Evolutionary conservation across 306 rosid species (phyloP).

Genomic region (Medicago ruthenica): DNA sequence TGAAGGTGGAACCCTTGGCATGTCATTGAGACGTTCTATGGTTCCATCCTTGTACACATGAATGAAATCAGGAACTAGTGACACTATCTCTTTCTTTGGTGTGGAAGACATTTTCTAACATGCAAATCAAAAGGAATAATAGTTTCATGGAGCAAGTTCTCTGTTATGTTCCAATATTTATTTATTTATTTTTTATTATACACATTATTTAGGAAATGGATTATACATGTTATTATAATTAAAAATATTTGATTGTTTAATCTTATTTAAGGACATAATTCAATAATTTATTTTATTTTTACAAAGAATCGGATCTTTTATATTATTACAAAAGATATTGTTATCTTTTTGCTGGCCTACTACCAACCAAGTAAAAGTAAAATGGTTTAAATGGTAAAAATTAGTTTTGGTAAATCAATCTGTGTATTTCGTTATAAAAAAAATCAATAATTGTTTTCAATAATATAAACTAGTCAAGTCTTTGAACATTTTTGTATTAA

Average conservation of each 20-base stretch:
- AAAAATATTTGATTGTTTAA: background rate
- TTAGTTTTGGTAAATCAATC: too few species aligned
- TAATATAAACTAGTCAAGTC: too few species aligned
- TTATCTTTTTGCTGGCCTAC: too few species aligned
- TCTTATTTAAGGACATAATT: background rate
- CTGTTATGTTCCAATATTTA: background rate
- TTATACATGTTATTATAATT: background rate
- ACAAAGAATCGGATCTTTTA: too few species aligned
- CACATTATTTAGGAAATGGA: background rate
- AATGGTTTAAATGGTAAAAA: too few species aligned
- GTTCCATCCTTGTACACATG: slow-evolving; percentile 20
- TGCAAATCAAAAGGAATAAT: background rate
- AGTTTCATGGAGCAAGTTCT: background rate
- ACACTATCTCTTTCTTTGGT: slow-evolving; percentile 19
- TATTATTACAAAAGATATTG: too few species aligned
- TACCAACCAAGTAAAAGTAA: too few species aligned
- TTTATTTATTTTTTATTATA: background rate
- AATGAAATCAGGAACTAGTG: slow-evolving; percentile 39
- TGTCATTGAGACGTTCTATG: slow-evolving; percentile 42
- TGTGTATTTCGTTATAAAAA: too few species aligned
- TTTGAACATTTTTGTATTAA: too few species aligned
- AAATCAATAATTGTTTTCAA: too few species aligned
- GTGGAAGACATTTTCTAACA: slow-evolving; percentile 23
- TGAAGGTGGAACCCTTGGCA: slow-evolving; percentile 43
- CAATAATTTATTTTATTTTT: too few species aligned